These are phyloP conservation scores for Meira nashicola DNA, from an alignment of 1,284 basidiomycete genomes.

Conservation along the genomic window DNA sequence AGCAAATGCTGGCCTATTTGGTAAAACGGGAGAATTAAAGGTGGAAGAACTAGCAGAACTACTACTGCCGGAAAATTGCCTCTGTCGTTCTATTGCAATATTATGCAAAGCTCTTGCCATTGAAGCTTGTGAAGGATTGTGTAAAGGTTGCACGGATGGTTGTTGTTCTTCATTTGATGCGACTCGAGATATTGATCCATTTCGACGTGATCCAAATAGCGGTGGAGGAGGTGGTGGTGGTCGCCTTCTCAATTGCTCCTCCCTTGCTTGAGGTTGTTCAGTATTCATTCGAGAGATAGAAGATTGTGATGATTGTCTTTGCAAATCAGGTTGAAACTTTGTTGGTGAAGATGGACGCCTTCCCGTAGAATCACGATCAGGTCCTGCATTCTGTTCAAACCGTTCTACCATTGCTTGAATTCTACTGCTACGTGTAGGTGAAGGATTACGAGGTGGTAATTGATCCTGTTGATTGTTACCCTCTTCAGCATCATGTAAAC, in stretches of 20 bases:
- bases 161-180: too few relatives aligned
- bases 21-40: too few relatives aligned
- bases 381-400: not conserved
- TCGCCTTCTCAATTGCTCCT: constrained; percentile 4
- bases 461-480: not conserved
- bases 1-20: too few relatives aligned
- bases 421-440: not conserved
- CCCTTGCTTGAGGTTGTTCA: not conserved
- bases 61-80: too few relatives aligned
- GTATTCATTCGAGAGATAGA: not conserved
- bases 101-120: too few relatives aligned
- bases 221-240: constrained; percentile 16
- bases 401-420: constrained; percentile 9
- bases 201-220: too few relatives aligned
- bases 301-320: not conserved
- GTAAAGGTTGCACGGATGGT: too few relatives aligned
- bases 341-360: not conserved
- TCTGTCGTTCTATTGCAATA: too few relatives aligned
- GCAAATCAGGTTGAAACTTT: not conserved
- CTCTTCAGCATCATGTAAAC: not conserved
- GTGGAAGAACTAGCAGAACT: not conserved
- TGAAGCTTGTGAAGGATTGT: too few relatives aligned
- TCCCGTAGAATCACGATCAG: too few relatives aligned
- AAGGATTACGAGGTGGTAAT: not conserved
- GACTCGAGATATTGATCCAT: too few relatives aligned